Conservation (phyloP, 495 filamentous ascomycete species). For the Pyronema domesticum region DNA sequence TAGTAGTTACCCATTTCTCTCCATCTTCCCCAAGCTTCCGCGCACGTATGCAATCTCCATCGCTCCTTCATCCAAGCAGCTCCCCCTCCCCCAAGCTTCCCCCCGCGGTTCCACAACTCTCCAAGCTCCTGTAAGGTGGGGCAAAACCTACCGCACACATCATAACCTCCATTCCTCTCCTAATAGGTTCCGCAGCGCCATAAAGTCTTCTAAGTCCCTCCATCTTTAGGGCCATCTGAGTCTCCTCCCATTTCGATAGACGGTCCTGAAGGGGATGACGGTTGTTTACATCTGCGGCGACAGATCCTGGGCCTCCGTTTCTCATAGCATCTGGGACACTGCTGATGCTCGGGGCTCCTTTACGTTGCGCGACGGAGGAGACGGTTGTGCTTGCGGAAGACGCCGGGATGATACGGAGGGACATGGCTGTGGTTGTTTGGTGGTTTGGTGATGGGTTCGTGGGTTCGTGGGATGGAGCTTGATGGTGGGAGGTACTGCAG, state of each 20-base stretch:
- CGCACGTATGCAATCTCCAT: too few species aligned
- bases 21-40: background rate
- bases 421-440: constrained; percentile 28
- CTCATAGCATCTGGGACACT: constrained; percentile 86
- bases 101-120: constrained; percentile 30
- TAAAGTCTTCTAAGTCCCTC: constrained; percentile 64
- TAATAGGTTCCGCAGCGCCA: constrained; percentile 83
- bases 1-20: too few species aligned
- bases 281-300: constrained; percentile 24
- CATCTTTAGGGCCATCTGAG: constrained; percentile 78
- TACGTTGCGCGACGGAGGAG: constrained; percentile 35
- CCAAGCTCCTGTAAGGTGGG: too few species aligned
- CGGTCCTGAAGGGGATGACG: constrained; percentile 80
- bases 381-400: constrained; percentile 39
- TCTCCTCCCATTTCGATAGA: constrained; percentile 63
- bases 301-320: constrained; percentile 38
- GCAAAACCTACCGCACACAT: constrained; percentile 29
- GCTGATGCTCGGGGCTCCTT: constrained; percentile 68
- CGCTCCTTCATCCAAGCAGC: too few species aligned
- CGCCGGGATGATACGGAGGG: constrained; percentile 72
- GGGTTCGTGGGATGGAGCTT: constrained; percentile 32
- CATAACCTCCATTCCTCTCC: constrained; percentile 88
- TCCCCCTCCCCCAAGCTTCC: constrained; percentile 35
- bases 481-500: constrained; percentile 18
- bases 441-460: constrained; percentile 1